These are phyloP conservation scores for Limnanthes douglasii DNA, from an alignment of 345 rosid genomes.

Conservation along the genomic window DNA sequence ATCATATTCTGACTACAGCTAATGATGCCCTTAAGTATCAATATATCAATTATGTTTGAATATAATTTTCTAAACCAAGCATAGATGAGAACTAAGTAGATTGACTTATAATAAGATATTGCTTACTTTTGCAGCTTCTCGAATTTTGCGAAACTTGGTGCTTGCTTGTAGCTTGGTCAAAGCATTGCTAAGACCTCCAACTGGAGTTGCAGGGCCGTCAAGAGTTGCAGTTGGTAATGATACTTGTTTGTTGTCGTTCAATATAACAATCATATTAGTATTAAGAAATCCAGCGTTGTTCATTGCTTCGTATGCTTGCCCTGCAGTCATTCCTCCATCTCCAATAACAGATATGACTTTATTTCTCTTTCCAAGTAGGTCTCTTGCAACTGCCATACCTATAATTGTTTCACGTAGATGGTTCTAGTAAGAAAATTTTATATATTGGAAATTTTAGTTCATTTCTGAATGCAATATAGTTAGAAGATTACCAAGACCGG, in stretches of 20 bases:
- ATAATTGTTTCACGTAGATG: too few relatives aligned
- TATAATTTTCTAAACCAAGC: too few relatives aligned
- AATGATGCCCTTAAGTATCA: too few relatives aligned
- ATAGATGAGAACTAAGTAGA: too few relatives aligned
- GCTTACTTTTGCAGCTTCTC: slow-evolving; percentile 82
- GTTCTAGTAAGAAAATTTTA: too few relatives aligned
- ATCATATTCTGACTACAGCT: too few relatives aligned
- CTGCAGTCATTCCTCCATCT: slow-evolving; percentile 72
- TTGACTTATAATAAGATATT: too few relatives aligned
- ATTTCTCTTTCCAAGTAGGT: slow-evolving; percentile 72
- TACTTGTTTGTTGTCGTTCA: slow-evolving; percentile 76
- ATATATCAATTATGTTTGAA: too few relatives aligned
- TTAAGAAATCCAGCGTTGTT: slow-evolving; percentile 88
- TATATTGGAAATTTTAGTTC: too few relatives aligned
- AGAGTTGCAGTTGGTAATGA: slow-evolving; percentile 61
- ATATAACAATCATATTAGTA: slow-evolving; percentile 75
- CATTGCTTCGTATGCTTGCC: slow-evolving; percentile 96
- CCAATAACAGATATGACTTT: slow-evolving; percentile 60
- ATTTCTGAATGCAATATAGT: too few relatives aligned
- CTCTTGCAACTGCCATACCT: slow-evolving; percentile 92
- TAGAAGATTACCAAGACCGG: too few relatives aligned
- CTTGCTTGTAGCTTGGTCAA: slow-evolving; percentile 85
- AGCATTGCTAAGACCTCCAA: slow-evolving; percentile 64
- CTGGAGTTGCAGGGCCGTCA: slow-evolving; percentile 60
- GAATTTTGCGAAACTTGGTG: slow-evolving; percentile 59